Percentiles rank a stretch among this genome's conserved stretches.
phyloP scores from a whole-genome alignment of 176 grass and related monocot genomes.

The Neostapfia colusana region DNA sequence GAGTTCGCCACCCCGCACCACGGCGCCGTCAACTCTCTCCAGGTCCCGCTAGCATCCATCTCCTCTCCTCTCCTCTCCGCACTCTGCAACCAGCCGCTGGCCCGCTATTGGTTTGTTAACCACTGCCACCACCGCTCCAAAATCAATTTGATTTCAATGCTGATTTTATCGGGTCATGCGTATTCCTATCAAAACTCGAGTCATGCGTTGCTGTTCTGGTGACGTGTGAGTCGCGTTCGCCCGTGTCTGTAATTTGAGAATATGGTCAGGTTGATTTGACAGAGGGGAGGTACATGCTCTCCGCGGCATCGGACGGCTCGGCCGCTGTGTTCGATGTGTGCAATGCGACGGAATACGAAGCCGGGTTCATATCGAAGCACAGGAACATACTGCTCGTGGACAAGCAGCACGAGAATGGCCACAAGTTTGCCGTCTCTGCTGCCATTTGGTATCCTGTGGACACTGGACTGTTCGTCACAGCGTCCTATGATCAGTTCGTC shows the following conservation, averaged over 20 bases:
- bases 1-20: slow-evolving; percentile 72
- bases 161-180: background rate
- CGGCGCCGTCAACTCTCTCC: slow-evolving; percentile 85
- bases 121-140: background rate
- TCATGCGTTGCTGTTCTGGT: background rate
- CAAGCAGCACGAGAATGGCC: slow-evolving; percentile 64
- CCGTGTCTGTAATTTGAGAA: slow-evolving; percentile 49
- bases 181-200: background rate
- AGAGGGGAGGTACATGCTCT: slow-evolving; percentile 84
- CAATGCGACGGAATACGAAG: slow-evolving; percentile 47
- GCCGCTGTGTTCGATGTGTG: slow-evolving; percentile 70
- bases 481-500: slow-evolving; percentile 80
- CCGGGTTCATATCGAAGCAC: slow-evolving; percentile 72
- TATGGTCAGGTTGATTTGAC: slow-evolving; percentile 83
- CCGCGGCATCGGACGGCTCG: slow-evolving; percentile 78
- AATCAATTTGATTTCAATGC: background rate
- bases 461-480: slow-evolving; percentile 79
- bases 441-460: slow-evolving; percentile 90
- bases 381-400: slow-evolving; percentile 68
- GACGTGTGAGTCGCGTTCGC: background rate
- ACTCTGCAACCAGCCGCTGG: background rate
- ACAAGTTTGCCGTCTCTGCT: slow-evolving; percentile 70
- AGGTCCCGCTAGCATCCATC: slow-evolving; percentile 42
- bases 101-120: background rate
- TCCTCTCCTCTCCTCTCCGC: background rate